Base-by-base conservation (phyloP, 129 eudicot species). In the Artemisia annua region DNA sequence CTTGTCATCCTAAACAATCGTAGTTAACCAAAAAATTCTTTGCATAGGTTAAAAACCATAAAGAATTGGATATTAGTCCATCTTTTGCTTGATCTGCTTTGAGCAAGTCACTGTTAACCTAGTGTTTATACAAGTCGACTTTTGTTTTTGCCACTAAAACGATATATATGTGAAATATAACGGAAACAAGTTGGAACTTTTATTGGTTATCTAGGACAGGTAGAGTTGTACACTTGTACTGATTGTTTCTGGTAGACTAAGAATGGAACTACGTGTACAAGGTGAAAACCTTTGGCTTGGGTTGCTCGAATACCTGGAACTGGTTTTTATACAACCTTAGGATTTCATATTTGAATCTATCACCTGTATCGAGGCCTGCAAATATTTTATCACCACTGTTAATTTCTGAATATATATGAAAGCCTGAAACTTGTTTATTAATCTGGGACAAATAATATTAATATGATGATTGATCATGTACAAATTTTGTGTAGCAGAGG, bases 401-500 rank as follows among this genome's bases (percentile, higher is more conserved):
- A 39, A 39, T 39, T 39, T 39, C 46, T 39, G 7, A 39, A 3
- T 24, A 52, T 15, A 43, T 3, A 55, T 54, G 28, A 32, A 75
- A 66, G 19, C 72, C 46, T 74, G 46, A 14, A 55, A 55, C 18
- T 55, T 15, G 8, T 55, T 55, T 15, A 14, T 55, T 55, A 19
- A 14, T 55, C 18, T 3, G 16, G 1, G 16, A 51, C 13, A 4
- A 3, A 28, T 32, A 39, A 39, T n/a, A n/a, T 35, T 6, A 8
- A 35, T 35, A 35, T 39, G 46, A 39, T 39, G 46, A 15, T 56
- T 56, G 62, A 5, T 56, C 19, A 18, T 56, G 2, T 56, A 14
- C 14, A 5, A 3, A n/a, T 32, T 63, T 9, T 71, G 48, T 69
- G 78, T 48, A 78, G 82, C 78, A 44, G 77, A 71, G 54, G 82